Evolutionary conservation across 129 eudicot genomes (phyloP).

Genomic region (Flaveria bidentis): DNA sequence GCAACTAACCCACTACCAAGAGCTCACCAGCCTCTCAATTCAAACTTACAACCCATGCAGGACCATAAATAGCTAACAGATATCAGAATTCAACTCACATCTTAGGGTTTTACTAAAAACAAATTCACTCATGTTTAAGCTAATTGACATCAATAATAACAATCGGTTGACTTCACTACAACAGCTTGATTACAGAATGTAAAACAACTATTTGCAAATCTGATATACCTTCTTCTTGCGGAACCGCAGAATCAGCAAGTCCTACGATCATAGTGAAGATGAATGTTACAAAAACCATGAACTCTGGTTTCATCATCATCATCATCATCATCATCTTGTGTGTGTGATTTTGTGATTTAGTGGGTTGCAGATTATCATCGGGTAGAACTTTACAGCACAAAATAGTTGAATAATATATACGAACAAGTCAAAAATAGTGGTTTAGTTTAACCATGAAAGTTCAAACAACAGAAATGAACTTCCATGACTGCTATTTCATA

Average conservation of each 20-base stretch:
- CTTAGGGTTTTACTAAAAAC: conserved; percentile 19
- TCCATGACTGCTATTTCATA: conserved; percentile 1
- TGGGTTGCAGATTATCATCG: not conserved
- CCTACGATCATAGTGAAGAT: not conserved
- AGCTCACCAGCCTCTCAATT: not conserved
- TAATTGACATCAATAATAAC: no score
- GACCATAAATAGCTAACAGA: not conserved
- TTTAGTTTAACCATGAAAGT: no score
- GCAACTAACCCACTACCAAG: no score
- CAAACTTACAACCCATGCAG: not conserved
- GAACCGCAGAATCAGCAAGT: conserved; percentile 26
- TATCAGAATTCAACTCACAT: conserved; percentile 17
- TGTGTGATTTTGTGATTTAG: not conserved
- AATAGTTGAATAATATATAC: not conserved
- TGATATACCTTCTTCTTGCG: conserved; percentile 26
- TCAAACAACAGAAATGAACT: no score
- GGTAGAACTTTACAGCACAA: not conserved
- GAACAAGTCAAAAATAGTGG: not conserved
- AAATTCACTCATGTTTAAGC: conserved; percentile 10
- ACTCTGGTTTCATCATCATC: conserved; percentile 1
- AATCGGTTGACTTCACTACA: no score
- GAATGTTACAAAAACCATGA: conserved; percentile 22
- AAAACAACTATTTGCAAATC: not conserved
- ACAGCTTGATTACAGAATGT: no score
- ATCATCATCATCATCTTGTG: not conserved